These are phyloP conservation scores for Ganoderma lucidum DNA, from an alignment of 1,284 basidiomycete species.

Conservation along the genomic window DNA sequence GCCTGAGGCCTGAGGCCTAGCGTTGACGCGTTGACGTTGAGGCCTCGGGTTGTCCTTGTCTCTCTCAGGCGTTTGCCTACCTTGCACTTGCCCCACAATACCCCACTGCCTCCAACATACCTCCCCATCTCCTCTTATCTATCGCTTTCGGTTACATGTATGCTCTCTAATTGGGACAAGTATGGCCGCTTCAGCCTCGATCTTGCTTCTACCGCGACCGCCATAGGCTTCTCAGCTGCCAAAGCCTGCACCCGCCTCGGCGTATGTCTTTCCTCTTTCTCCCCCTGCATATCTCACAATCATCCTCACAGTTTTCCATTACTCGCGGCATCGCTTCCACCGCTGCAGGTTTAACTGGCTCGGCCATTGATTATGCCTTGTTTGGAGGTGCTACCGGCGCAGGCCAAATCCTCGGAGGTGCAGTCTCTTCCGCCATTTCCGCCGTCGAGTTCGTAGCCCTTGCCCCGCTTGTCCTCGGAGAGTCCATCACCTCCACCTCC, in stretches of 20 bases:
- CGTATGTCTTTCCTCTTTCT: conserved; percentile 48
- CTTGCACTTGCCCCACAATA: not conserved
- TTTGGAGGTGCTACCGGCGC: conserved; percentile 68
- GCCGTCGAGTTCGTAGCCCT: conserved; percentile 76
- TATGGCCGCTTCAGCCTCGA: conserved; percentile 70
- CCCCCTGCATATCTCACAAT: conserved; percentile 16
- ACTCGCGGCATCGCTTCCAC: conserved; percentile 66
- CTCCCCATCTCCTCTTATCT: not conserved
- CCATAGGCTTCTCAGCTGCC: conserved; percentile 70
- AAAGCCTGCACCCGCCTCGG: conserved; percentile 73
- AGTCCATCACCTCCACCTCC: conserved; percentile 79
- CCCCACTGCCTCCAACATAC: not conserved
- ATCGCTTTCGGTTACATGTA: conserved; percentile 25
- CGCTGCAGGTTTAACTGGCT: conserved; percentile 62
- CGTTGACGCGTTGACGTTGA: not conserved
- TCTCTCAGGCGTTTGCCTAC: not conserved
- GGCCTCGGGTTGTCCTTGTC: too few relatives aligned
- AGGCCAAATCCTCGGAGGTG: conserved; percentile 61
- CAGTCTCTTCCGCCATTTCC: conserved; percentile 67
- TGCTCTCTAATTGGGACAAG: conserved; percentile 59
- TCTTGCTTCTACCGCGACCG: conserved; percentile 65
- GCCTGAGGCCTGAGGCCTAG: too few relatives aligned
- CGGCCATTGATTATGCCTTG: conserved; percentile 66
- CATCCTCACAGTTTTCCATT: conserved; percentile 64
- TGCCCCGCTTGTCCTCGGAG: conserved; percentile 74